These are phyloP conservation scores for Talaromyces thailandensis DNA, from an alignment of 495 filamentous ascomycete species.

Conservation along the genomic window DNA sequence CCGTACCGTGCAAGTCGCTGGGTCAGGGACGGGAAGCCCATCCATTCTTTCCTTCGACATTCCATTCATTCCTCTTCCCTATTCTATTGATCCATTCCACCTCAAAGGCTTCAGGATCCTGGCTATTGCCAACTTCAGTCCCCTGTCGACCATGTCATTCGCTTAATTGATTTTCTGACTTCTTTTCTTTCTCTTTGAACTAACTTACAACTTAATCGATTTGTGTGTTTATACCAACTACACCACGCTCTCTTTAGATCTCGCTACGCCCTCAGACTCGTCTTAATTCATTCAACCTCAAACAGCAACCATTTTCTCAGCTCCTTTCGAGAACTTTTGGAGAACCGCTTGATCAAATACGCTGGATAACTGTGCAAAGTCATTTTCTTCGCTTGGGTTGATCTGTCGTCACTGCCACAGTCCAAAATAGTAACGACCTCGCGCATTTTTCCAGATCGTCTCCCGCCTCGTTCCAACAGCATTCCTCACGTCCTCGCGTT, in stretches of 20 bases:
- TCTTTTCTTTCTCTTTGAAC: neutral
- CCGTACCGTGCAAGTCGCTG: neutral
- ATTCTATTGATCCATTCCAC: neutral
- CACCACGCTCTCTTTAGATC: conserved; percentile 1
- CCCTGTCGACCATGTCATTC: conserved; percentile 7
- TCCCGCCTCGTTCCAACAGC: neutral
- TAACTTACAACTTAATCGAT: neutral
- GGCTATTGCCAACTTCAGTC: neutral
- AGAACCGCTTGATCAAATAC: neutral
- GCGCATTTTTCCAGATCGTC: neutral
- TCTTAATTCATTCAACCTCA: neutral
- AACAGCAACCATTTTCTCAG: neutral
- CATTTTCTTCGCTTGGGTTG: neutral
- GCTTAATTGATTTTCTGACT: conserved; percentile 4
- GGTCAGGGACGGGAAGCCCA: neutral
- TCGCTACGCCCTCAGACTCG: neutral
- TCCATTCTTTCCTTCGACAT: neutral
- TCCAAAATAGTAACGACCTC: neutral
- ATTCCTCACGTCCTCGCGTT: conserved; percentile 6
- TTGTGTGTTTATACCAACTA: conserved; percentile 3
- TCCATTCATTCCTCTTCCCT: conserved; percentile 6
- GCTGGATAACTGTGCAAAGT: neutral
- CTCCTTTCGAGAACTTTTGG: neutral
- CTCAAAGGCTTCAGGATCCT: neutral
- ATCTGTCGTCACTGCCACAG: neutral